Evolutionary conservation across 495 filamentous ascomycete genomes (phyloP).

Genomic region (Elaphomyces granulatus): DNA sequence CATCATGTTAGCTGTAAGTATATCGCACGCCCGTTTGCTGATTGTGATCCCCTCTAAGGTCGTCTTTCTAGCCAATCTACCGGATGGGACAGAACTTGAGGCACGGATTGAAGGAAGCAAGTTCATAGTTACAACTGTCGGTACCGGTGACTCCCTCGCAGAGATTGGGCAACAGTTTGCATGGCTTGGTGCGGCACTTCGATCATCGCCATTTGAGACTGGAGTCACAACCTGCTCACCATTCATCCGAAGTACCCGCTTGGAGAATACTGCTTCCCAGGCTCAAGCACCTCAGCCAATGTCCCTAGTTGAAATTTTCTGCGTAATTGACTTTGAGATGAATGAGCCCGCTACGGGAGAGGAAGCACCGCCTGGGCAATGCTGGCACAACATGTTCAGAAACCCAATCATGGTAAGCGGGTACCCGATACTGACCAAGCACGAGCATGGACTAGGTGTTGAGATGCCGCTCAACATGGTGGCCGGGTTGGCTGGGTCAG

Average conservation of each 20-base stretch:
- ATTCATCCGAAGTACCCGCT: neutral
- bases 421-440: conserved; percentile 15
- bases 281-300: neutral
- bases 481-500: conserved; percentile 3
- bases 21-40: no score
- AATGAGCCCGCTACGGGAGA: neutral
- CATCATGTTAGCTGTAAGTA: no score
- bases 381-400: conserved; percentile 22
- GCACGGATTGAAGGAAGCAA: no score
- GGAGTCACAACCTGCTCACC: conserved; percentile 1
- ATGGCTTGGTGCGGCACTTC: conserved; percentile 2
- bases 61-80: no score
- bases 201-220: neutral
- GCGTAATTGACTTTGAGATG: neutral
- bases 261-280: no score
- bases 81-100: no score
- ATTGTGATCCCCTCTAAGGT: no score
- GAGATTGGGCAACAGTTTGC: no score
- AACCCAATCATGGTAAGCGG: conserved; percentile 22
- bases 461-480: conserved; percentile 13
- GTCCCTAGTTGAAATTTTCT: neutral
- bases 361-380: conserved; percentile 12
- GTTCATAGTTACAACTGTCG: no score
- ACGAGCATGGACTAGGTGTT: conserved; percentile 7
- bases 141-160: no score